Percentiles rank a stretch among this genome's conserved stretches.
Conservation (phyloP, 805 yeast species). For the Diddensiella caesifluorescens region DNA sequence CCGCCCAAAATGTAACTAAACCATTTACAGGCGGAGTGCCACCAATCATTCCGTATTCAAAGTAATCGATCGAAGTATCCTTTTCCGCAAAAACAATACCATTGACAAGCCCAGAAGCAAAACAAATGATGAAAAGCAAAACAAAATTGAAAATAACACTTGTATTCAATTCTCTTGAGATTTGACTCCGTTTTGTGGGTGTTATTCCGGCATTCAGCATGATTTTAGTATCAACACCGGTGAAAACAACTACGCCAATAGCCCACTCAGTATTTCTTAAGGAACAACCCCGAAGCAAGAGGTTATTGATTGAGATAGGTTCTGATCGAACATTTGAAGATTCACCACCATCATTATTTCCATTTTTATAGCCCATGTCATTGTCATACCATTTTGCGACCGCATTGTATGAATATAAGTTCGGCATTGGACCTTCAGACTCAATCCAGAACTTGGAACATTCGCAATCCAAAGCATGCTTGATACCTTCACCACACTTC, state of each 20-base stretch:
- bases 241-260: constrained; percentile 64
- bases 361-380: not conserved
- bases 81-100: constrained; percentile 51
- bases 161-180: constrained; percentile 62
- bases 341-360: constrained; percentile 22
- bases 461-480: constrained; percentile 55
- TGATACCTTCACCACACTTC: constrained; percentile 52
- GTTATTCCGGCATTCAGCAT: constrained; percentile 78
- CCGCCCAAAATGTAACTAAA: constrained; percentile 64
- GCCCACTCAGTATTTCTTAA: constrained; percentile 75
- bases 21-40: constrained; percentile 61
- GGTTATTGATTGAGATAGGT: constrained; percentile 57
- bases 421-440: constrained; percentile 63
- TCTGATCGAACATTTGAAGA: constrained; percentile 35
- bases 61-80: constrained; percentile 46
- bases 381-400: constrained; percentile 45
- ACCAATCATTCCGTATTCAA: constrained; percentile 61
- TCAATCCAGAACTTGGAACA: constrained; percentile 55
- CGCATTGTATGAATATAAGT: constrained; percentile 62
- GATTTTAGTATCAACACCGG: constrained; percentile 73
- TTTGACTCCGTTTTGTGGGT: constrained; percentile 66
- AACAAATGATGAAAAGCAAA: constrained; percentile 59
- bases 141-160: constrained; percentile 63
- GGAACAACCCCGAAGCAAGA: constrained; percentile 67
- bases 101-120: constrained; percentile 63